These are phyloP conservation scores for Coniella lustricola DNA, from an alignment of 2,329 filamentous ascomycete species.

Conservation along the genomic window DNA sequence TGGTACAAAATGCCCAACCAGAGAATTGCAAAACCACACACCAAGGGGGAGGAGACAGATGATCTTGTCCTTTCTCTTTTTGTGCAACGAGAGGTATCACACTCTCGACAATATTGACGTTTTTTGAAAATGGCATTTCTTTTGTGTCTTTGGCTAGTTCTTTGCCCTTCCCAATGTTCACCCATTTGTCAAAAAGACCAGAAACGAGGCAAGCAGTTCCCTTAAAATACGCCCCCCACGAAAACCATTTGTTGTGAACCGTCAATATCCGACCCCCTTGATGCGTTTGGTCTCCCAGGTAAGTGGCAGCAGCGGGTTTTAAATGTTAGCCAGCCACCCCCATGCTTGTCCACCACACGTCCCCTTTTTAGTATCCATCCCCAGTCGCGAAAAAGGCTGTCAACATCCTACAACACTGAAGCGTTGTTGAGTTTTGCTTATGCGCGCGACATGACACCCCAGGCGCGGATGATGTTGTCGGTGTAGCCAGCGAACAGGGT, in stretches of 20 bases:
- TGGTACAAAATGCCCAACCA: too few species aligned
- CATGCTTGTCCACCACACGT: constrained; percentile 7
- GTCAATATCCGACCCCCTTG: constrained; percentile 13
- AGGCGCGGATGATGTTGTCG: constrained; percentile 97
- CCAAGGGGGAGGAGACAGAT: too few species aligned
- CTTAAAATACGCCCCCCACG: constrained; percentile 24
- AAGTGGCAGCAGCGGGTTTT: constrained; percentile 12
- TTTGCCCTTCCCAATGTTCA: constrained; percentile 18
- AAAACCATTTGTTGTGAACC: constrained; percentile 24
- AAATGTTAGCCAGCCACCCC: constrained; percentile 14
- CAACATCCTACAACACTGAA: background rate
- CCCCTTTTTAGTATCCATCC: constrained; percentile 8
- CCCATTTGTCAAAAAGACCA: constrained; percentile 24
- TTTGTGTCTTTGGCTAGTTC: constrained; percentile 17
- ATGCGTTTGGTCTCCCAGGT: constrained; percentile 10
- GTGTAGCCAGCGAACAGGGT: constrained; percentile 99
- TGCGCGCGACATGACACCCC: constrained; percentile 95
- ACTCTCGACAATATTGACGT: constrained; percentile 11
- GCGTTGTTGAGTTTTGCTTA: constrained; percentile 35
- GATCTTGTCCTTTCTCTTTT: too few species aligned
- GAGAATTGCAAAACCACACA: constrained; percentile 7
- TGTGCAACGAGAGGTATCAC: background rate
- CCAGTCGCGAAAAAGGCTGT: constrained; percentile 5
- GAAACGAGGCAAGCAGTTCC: constrained; percentile 29
- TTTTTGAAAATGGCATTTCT: constrained; percentile 13